These are phyloP conservation scores for Bothia castanella DNA, from an alignment of 1,284 basidiomycete genomes.

Conservation along the genomic window DNA sequence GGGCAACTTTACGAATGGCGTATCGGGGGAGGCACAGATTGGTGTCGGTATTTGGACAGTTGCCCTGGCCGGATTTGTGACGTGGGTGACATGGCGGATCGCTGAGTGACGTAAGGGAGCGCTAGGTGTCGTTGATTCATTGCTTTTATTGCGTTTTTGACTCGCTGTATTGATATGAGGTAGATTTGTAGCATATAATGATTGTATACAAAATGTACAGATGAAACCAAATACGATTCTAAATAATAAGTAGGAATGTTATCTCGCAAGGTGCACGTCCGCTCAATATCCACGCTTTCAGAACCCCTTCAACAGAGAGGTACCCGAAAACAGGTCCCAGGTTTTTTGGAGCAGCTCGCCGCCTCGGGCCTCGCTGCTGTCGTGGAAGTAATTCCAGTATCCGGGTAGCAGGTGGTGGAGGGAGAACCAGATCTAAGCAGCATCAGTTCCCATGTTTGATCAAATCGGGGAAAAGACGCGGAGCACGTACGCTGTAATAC, in stretches of 20 bases:
- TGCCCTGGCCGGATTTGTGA: conserved; percentile 10
- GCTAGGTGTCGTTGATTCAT: not conserved
- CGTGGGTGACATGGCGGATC: conserved; percentile 21
- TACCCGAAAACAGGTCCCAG: conserved; percentile 22
- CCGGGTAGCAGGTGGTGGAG: conserved; percentile 32
- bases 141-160: not conserved
- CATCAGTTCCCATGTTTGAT: no score
- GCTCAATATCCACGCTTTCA: conserved; percentile 1
- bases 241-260: no score
- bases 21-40: conserved; percentile 6
- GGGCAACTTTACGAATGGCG: conserved; percentile 16
- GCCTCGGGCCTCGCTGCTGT: conserved; percentile 8
- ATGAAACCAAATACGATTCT: no score
- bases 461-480: no score
- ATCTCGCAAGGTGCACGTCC: no score
- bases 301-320: conserved; percentile 10
- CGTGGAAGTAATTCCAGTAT: conserved; percentile 33
- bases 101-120: conserved; percentile 3
- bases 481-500: conserved; percentile 36
- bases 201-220: not conserved
- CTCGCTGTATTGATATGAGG: no score
- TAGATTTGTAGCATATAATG: conserved; percentile 18
- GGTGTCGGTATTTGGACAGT: conserved; percentile 18
- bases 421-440: conserved; percentile 30
- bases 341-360: conserved; percentile 24